A percentile compares a stretch with the other conserved stretches of the same genome.
These are phyloP conservation scores for Neoascochyta sp. DNA, from an alignment of 2,329 filamentous ascomycete genomes.

Conservation along the genomic window DNA sequence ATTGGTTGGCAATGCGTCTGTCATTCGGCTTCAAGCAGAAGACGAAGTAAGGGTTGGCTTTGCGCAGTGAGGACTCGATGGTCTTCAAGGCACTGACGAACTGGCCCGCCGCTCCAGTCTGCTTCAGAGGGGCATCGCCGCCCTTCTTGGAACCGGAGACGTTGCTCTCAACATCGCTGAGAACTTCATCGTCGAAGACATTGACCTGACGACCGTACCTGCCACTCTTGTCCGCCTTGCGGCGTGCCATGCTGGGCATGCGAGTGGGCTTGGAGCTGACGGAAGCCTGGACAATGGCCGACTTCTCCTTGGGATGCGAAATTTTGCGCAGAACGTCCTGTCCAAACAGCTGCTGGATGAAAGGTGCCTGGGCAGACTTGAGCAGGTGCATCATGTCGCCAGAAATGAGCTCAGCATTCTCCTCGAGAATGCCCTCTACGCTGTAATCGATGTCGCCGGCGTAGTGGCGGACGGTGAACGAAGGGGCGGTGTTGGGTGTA, in stretches of 20 bases:
- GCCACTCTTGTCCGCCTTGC: conserved; percentile 59
- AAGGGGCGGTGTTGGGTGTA: conserved; percentile 73
- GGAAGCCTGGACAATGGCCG: conserved; percentile 90
- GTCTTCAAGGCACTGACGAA: conserved; percentile 87
- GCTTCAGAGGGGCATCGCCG: conserved; percentile 52
- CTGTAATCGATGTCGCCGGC: conserved; percentile 95
- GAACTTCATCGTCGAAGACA: conserved; percentile 46
- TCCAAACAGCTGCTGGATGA: conserved; percentile 87
- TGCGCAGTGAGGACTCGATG: conserved; percentile 80
- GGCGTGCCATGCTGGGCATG: conserved; percentile 86
- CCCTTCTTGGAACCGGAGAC: conserved; percentile 42
- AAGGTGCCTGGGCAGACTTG: conserved; percentile 80
- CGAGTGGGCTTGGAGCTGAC: conserved; percentile 93
- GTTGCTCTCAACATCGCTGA: conserved; percentile 42
- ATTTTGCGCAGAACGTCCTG: conserved; percentile 91
- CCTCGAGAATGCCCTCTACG: conserved; percentile 80
- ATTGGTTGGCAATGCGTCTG: conserved; percentile 93
- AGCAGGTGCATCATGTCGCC: conserved; percentile 95
- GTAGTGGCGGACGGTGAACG: conserved; percentile 91
- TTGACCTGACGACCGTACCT: conserved; percentile 43
- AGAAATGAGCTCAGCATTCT: conserved; percentile 94
- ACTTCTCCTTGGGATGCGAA: conserved; percentile 85
- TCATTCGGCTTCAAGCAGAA: conserved; percentile 98
- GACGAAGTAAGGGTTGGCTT: conserved; percentile 91
- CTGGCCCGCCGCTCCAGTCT: conserved; percentile 88